Base-by-base conservation (phyloP, 345 rosid species). In the Xanthoceras sorbifolium region DNA sequence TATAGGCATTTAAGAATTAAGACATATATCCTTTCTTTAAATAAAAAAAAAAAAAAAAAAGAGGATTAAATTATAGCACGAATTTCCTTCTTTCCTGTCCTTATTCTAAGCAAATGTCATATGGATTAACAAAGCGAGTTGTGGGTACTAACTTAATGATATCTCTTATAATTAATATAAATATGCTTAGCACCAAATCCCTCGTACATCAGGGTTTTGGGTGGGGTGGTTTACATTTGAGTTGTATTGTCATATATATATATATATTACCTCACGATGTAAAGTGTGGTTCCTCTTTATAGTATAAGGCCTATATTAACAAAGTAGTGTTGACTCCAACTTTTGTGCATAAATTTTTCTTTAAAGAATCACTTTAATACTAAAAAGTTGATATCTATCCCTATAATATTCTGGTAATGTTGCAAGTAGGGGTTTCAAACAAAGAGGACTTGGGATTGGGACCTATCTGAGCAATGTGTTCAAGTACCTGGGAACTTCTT, bases 311-410 rank as follows among this genome's bases (percentile, higher is more conserved):
- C 52, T 46, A 46, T 14, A 46, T 15, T 46, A 46, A 46, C 18
- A 10, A 50, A 52, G 42, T 52, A 20, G 73, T 10, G 28, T 20
- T 71, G 74, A 42, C 60, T 71, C 26, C 44, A 20, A 71, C 42
- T 46, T 46, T 46, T 46, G 18, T 46, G 52, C 52, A 14, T 46
- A 11, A 46, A 38, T 38, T 38, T 38, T 38, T 8, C 11, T 38
- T 38, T 38, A 38, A 38, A 10, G 42, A 38, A 38, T 38, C 42
- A 7, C 11, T 38, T 1, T 38, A 38, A 38, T 8, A 38, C 0
- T 38, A 38, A 38, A 38, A 38, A 38, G 9, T 38, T 38, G 42
- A 38, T 38, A 9, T 9, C 9, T 38, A 38, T 38, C 42, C 42
- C 42, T 38, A 38, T 6, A 38, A 10, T 38, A 38, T 38, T 38